Percentiles rank a stretch among this genome's conserved stretches.
Conservation (phyloP, 2,329 filamentous ascomycete genomes). For the Drechmeria coniospora region DNA sequence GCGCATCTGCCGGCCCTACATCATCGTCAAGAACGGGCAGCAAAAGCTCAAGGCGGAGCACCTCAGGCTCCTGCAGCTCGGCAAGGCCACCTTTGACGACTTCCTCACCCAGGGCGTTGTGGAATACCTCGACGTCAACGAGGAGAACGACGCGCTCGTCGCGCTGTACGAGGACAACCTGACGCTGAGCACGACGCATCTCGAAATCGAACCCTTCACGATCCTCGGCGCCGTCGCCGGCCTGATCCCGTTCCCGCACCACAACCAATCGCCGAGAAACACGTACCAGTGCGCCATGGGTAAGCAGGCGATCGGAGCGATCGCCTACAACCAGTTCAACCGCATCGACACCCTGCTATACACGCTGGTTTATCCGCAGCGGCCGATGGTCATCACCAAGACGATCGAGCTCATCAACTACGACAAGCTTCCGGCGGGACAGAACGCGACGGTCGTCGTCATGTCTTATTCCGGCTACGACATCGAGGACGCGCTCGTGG, state of each 20-base stretch:
- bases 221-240: constrained; percentile 90
- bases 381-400: constrained; percentile 93
- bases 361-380: constrained; percentile 92
- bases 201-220: constrained; percentile 97
- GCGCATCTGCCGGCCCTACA: constrained; percentile 86
- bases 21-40: constrained; percentile 79
- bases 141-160: constrained; percentile 92
- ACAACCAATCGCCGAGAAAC: constrained; percentile 97
- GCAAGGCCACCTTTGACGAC: constrained; percentile 81
- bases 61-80: constrained; percentile 65
- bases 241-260: constrained; percentile 92
- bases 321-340: constrained; percentile 95
- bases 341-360: constrained; percentile 93
- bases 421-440: constrained; percentile 89
- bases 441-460: constrained; percentile 94
- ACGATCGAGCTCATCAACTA: constrained; percentile 96
- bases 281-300: constrained; percentile 99
- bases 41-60: constrained; percentile 68
- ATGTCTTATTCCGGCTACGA: constrained; percentile 99
- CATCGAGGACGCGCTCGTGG: constrained; percentile 92
- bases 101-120: constrained; percentile 81
- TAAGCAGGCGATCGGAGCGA: constrained; percentile 98
- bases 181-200: constrained; percentile 69
- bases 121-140: constrained; percentile 95
- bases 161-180: constrained; percentile 80